Percentiles rank a stretch among this genome's conserved stretches.
Evolutionary conservation across 139 green algal genomes (phyloP).

Genomic region (Picochlorum costavermella): DNA sequence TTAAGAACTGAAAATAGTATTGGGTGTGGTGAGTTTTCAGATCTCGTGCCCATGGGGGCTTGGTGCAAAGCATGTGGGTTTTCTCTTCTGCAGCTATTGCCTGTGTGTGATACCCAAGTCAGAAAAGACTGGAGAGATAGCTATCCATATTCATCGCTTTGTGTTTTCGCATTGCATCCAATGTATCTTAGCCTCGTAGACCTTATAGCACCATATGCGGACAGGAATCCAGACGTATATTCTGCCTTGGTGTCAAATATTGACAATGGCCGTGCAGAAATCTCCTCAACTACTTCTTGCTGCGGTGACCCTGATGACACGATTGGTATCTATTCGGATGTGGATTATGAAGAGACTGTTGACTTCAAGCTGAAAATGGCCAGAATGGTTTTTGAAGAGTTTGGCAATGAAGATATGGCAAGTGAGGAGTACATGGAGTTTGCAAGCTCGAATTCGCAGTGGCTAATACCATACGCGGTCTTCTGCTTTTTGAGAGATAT

Average conservation of each 20-base stretch:
- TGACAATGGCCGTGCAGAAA: too few relatives aligned
- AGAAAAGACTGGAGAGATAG: slow-evolving; percentile 85
- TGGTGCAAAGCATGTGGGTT: slow-evolving; percentile 40
- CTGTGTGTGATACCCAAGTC: slow-evolving; percentile 92
- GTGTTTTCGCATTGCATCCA: slow-evolving; percentile 88
- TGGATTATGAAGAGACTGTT: slow-evolving; percentile 83
- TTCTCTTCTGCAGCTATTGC: slow-evolving; percentile 81
- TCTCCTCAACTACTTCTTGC: too few relatives aligned
- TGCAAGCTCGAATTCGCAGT: slow-evolving; percentile 69
- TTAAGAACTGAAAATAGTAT: slow-evolving; percentile 59
- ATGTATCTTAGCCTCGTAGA: slow-evolving; percentile 49
- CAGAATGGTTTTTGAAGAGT: slow-evolving; percentile 37
- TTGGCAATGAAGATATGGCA: slow-evolving; percentile 26
- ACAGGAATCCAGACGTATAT: too few relatives aligned
- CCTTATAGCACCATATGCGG: not conserved
- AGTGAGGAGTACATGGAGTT: slow-evolving; percentile 25
- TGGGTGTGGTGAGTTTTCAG: slow-evolving; percentile 85
- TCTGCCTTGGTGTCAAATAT: too few relatives aligned
- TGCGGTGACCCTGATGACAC: too few relatives aligned
- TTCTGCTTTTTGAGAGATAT: slow-evolving; percentile 80
- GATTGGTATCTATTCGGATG: slow-evolving; percentile 28
- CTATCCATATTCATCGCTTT: slow-evolving; percentile 91
- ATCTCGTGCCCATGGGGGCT: slow-evolving; percentile 76
- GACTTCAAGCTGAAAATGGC: slow-evolving; percentile 64
- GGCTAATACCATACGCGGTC: slow-evolving; percentile 81